Conservation (phyloP, 495 filamentous ascomycete species). For the Penicillium samsonianum region DNA sequence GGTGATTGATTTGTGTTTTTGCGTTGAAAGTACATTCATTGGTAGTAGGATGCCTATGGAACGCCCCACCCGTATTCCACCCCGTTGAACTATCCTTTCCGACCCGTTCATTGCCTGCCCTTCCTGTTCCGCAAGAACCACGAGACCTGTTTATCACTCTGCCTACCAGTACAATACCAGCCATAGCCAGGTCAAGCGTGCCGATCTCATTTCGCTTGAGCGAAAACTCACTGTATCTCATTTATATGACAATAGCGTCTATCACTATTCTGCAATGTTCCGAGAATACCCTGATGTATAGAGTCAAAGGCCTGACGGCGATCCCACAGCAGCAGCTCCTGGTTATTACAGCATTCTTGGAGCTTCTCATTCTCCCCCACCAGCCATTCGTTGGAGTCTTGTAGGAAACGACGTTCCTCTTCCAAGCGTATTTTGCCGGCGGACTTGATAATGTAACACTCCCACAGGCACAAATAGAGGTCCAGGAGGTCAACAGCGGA, state of each 20-base stretch:
- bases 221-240: not conserved
- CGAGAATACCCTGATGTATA: slow-evolving; percentile 6
- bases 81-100: too few relatives aligned
- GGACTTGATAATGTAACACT: slow-evolving; percentile 4
- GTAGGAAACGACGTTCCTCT: slow-evolving; percentile 4
- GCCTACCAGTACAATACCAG: not conserved
- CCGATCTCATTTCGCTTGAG: too few relatives aligned
- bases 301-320: not conserved
- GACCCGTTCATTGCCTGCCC: too few relatives aligned
- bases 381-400: slow-evolving; percentile 1
- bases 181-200: not conserved
- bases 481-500: not conserved
- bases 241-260: not conserved
- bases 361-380: slow-evolving; percentile 1
- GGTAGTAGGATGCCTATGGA: too few relatives aligned
- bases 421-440: slow-evolving; percentile 9
- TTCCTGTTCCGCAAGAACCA: too few relatives aligned
- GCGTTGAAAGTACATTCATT: too few relatives aligned
- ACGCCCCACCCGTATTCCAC: too few relatives aligned
- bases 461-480: slow-evolving; percentile 9
- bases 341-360: not conserved
- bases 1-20: too few relatives aligned
- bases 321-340: slow-evolving; percentile 8
- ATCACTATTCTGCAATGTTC: slow-evolving; percentile 1
- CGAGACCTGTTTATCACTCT: too few relatives aligned